Base-by-base conservation (phyloP, 345 rosid species). In the Angophora floribunda region DNA sequence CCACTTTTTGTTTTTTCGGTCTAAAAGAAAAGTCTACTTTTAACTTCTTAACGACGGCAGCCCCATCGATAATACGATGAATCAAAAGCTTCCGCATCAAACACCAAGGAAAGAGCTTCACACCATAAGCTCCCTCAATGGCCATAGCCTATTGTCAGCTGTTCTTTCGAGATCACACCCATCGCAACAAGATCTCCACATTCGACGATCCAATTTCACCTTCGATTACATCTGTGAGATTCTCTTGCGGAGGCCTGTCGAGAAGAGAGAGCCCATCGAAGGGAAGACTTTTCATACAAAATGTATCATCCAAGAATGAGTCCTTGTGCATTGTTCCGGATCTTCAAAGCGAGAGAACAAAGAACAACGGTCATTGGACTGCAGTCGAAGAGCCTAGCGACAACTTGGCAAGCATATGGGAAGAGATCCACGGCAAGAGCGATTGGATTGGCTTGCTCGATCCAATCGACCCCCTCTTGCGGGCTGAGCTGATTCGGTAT, bases 401-500 rank as follows among this genome's bases (percentile, higher is more conserved):
- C 13, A 70, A 70, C 24, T 36, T 70, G 47, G 80, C 24, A 8
- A 67, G 79, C 79, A 7, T 53, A 17, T 89, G 90, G 90, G 59
- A 52, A 82, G 65, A 63, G 22, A 50, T 89, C 82, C 88, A 86
- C 1, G 90, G 90, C 3, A 28, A 24, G 26, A n/a, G 82, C 49
- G 57, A 89, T 22, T 86, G 90, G 90, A 85, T 45, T 0, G 78
- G 90, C 7, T 50, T 89, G 44, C 85, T 89, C 36, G 85, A 87
- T 41, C 88, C 90, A 17, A 51, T 89, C 14, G 9, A 87, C 87
- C 52, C 70, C 8, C 16, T 47, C 59, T 88, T 87, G 17, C 85
- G 70, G 57, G 32, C 36, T 13, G 87, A 87, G 87, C 36, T 89
- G 51, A 87, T 87, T 13, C 85, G 85, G 11, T 89, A 67, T 24